Evolutionary conservation across 176 grass and related monocot species (phyloP).

Genomic region (Triticum urartu): DNA sequence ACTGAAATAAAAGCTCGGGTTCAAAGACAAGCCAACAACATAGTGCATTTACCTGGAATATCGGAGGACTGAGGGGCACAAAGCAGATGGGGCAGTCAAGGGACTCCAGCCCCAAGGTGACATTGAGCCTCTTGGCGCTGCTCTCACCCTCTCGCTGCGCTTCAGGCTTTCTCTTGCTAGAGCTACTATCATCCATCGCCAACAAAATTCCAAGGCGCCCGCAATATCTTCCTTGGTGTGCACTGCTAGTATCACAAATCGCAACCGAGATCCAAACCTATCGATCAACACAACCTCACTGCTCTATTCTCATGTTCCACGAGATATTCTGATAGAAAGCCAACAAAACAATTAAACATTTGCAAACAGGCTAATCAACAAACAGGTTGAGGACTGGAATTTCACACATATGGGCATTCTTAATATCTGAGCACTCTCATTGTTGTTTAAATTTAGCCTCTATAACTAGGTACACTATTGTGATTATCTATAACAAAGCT

Average conservation of each 20-base stretch:
- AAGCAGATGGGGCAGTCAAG: background rate
- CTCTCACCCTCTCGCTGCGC: background rate
- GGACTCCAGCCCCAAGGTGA: background rate
- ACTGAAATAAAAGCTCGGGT: background rate
- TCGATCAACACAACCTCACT: background rate
- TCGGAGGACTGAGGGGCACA: background rate
- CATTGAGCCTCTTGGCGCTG: background rate
- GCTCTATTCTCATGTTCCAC: background rate
- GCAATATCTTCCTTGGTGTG: background rate
- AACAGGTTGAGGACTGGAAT: no score
- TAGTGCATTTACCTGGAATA: background rate
- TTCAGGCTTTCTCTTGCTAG: background rate
- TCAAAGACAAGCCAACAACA: background rate
- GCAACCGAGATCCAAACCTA: no score
- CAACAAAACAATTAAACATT: no score
- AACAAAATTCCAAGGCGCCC: background rate
- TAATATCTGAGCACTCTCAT: no score
- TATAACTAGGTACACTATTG: no score
- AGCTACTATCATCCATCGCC: background rate
- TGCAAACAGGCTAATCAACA: no score
- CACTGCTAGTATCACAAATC: background rate
- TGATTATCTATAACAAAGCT: no score
- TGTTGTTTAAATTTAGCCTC: no score
- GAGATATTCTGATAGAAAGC: background rate
- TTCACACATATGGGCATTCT: no score